Percentiles rank a stretch among this genome's conserved stretches.
phyloP scores from a whole-genome alignment of 257 asterid species.

The Salvia splendens region DNA sequence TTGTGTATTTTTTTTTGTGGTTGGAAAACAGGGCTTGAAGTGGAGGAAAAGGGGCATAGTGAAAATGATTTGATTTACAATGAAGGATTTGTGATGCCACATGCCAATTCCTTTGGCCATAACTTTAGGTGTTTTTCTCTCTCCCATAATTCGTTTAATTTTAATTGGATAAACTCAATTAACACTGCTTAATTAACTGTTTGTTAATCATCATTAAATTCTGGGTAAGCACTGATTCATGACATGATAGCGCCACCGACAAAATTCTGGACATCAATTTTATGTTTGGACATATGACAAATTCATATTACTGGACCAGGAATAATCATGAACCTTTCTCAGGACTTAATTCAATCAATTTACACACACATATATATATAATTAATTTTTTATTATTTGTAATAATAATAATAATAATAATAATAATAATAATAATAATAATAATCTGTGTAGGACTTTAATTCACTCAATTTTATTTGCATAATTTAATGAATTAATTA shows the following conservation, averaged over 20 bases:
- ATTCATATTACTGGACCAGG: neutral
- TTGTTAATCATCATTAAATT: neutral
- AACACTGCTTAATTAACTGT: neutral
- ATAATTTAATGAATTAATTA: neutral
- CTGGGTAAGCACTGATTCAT: neutral
- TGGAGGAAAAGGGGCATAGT: conserved; percentile 43
- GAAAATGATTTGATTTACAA: conserved; percentile 48
- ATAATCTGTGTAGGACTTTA: no score
- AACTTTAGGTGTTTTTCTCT: conserved; percentile 63
- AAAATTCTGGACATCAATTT: conserved; percentile 1
- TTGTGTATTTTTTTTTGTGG: neutral
- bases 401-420: neutral
- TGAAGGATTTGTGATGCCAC: conserved; percentile 69
- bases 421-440: neutral
- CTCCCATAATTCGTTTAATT: neutral
- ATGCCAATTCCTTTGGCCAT: conserved; percentile 78
- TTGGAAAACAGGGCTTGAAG: conserved; percentile 46
- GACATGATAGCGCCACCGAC: neutral
- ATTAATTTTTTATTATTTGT: neutral
- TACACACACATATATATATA: no score
- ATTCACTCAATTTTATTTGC: neutral
- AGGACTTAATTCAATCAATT: neutral
- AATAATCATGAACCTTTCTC: neutral
- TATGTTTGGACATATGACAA: conserved; percentile 10
- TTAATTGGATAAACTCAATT: neutral